Base-by-base conservation (phyloP, 2,329 filamentous ascomycete genomes). In the Exophiala sideris region DNA sequence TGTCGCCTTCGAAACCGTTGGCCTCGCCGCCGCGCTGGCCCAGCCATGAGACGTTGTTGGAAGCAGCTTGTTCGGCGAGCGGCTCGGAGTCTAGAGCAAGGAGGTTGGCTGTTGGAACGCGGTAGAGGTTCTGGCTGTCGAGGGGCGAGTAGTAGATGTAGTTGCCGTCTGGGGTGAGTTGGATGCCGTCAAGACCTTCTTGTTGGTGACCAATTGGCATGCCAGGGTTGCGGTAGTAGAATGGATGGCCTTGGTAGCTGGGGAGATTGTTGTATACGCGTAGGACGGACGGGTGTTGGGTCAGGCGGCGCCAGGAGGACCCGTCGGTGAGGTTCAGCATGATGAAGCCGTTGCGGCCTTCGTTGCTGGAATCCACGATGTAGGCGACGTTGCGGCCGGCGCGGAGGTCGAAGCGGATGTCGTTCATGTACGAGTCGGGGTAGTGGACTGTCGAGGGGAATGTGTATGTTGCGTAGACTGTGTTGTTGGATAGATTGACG, bases 341-440 rank as follows among this genome's bases (percentile, higher is more conserved):
- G 51, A 78, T 76, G 63, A 78, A 75, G 5, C 72, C 74, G 2
- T 67, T 72, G 14, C 75, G 70, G 20, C 73, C 73, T 64, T 77
- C 75, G 54, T 73, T 74, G 49, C 68, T 73, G 59, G 67, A 72
- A 64, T 78, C 74, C 20, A 74, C 70, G 2, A 78, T 69, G 57
- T 76, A 77, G 3, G 72, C 75, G 21, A 77, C 70, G 9, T 75
- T 73, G 16, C 66, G 52, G 8, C 71, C 72, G 5, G 70, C 42
- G n/a, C 73, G 68, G 33, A 77, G 66, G 59, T 77, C 74, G 63
- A 77, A 76, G 21, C 74, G 72, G 2, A 77, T 51, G 54, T 77
- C 75, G 55, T 76, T 76, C 60, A 77, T 69, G 63, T 75, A 78
- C 24, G 68, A 71, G 59, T 76, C 74, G 2, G 73, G 73, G 55